Percentiles rank a stretch among this genome's conserved stretches.
phyloP scores from a whole-genome alignment of 306 rosid genomes.

The Begonia masoniana region DNA sequence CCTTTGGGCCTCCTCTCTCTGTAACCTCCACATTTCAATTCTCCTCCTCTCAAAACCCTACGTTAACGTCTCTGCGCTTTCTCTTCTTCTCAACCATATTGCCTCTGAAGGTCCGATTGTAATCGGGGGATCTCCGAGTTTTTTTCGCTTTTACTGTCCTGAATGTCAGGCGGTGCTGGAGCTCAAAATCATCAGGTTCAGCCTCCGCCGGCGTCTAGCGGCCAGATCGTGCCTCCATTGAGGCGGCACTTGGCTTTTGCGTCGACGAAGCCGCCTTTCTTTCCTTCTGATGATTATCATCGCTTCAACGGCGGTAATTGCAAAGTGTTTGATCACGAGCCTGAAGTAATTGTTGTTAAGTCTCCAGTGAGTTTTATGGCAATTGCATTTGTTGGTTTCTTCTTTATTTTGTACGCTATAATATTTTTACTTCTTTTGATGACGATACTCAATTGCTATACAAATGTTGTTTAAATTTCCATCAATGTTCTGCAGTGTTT shows the following conservation, averaged over 20 bases:
- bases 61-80: background rate
- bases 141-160: background rate
- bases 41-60: conserved; percentile 14
- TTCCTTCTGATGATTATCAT: conserved; percentile 60
- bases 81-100: conserved; percentile 2
- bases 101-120: background rate
- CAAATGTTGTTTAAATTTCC: too few species aligned
- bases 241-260: conserved; percentile 65
- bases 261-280: conserved; percentile 67
- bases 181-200: conserved; percentile 36
- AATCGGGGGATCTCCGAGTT: conserved; percentile 6
- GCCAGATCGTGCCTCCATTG: conserved; percentile 46
- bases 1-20: conserved; percentile 13
- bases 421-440: too few species aligned
- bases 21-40: conserved; percentile 21
- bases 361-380: conserved; percentile 46
- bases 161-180: conserved; percentile 62
- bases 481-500: too few species aligned
- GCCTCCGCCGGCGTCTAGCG: conserved; percentile 21
- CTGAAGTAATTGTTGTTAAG: conserved; percentile 65
- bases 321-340: conserved; percentile 33
- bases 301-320: conserved; percentile 35
- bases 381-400: background rate
- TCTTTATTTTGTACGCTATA: background rate
- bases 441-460: too few species aligned